A percentile compares a stretch with the other conserved stretches of the same genome.
phyloP scores from a whole-genome alignment of 2,329 filamentous ascomycete species.

The Cytospora piceicola region DNA sequence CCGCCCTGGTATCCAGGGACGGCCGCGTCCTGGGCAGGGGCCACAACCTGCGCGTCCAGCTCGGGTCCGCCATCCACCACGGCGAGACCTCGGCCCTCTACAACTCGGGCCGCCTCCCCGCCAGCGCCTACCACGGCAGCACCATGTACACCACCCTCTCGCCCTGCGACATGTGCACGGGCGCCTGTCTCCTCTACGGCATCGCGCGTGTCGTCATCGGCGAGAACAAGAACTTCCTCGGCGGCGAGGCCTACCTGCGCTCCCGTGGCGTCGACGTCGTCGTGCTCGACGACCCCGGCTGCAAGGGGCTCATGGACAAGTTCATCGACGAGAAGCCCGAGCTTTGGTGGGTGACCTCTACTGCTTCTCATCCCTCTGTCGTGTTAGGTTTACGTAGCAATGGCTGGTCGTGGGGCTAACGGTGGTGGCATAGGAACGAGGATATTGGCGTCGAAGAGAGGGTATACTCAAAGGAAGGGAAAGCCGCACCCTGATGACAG shows the following conservation, averaged over 20 bases:
- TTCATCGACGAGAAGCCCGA: constrained; percentile 75
- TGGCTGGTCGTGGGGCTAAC: neutral
- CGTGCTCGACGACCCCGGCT: constrained; percentile 68
- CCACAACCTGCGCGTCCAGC: constrained; percentile 77
- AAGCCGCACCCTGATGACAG: constrained; percentile 1
- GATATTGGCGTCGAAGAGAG: constrained; percentile 57
- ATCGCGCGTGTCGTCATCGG: constrained; percentile 75
- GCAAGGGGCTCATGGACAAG: constrained; percentile 68
- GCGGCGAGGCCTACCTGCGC: constrained; percentile 72
- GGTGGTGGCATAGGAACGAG: constrained; percentile 54
- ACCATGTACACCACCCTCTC: constrained; percentile 86
- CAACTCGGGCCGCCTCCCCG: constrained; percentile 72
- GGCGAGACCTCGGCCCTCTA: constrained; percentile 78
- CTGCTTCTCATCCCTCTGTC: neutral
- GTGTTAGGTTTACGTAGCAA: neutral
- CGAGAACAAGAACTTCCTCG: constrained; percentile 76
- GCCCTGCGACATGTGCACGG: constrained; percentile 82
- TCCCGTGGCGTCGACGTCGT: constrained; percentile 72
- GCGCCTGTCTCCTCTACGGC: constrained; percentile 76
- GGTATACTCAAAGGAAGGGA: constrained; percentile 44
- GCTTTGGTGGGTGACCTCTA: constrained; percentile 61
- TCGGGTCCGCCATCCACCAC: constrained; percentile 50
- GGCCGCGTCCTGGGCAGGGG: constrained; percentile 72
- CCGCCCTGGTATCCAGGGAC: constrained; percentile 66
- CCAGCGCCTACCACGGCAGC: constrained; percentile 68